Percentiles rank a stretch among this genome's conserved stretches.
Evolutionary conservation across 257 asterid species (phyloP).

Genomic region (Sherardia arvensis): DNA sequence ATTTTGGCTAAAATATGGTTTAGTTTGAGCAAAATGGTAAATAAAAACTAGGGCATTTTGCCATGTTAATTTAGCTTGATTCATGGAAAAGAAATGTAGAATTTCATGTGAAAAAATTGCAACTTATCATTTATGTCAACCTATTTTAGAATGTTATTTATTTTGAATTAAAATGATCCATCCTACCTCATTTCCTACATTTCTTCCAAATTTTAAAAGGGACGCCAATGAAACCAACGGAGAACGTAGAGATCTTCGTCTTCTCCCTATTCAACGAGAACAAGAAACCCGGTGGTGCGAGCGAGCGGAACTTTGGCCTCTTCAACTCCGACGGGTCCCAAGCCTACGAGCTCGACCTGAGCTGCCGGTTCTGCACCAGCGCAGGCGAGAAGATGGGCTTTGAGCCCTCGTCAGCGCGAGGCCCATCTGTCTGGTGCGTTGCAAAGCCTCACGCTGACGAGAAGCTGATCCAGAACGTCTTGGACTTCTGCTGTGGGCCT

Average conservation of each 20-base stretch:
- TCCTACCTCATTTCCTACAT: too few relatives aligned
- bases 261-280: slow-evolving; percentile 56
- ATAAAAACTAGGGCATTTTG: too few relatives aligned
- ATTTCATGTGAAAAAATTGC: too few relatives aligned
- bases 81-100: too few relatives aligned
- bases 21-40: too few relatives aligned
- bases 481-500: slow-evolving; percentile 48
- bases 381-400: slow-evolving; percentile 18
- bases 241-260: slow-evolving; percentile 30
- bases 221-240: slow-evolving; percentile 50
- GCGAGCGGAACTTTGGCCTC: slow-evolving; percentile 58
- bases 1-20: too few relatives aligned
- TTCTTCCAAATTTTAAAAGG: slow-evolving; percentile 22
- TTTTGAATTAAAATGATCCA: too few relatives aligned
- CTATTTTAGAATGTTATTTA: too few relatives aligned
- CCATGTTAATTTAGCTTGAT: too few relatives aligned
- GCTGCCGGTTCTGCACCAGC: slow-evolving; percentile 37
- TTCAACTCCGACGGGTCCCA: slow-evolving; percentile 44
- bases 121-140: too few relatives aligned
- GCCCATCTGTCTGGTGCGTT: slow-evolving; percentile 72
- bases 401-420: slow-evolving; percentile 26
- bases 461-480: slow-evolving; percentile 35
- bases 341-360: slow-evolving; percentile 49
- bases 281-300: slow-evolving; percentile 39
- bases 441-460: slow-evolving; percentile 60